Evolutionary conservation across 179 eudicot genomes (phyloP).

Genomic region (Heliamphora pulchella): DNA sequence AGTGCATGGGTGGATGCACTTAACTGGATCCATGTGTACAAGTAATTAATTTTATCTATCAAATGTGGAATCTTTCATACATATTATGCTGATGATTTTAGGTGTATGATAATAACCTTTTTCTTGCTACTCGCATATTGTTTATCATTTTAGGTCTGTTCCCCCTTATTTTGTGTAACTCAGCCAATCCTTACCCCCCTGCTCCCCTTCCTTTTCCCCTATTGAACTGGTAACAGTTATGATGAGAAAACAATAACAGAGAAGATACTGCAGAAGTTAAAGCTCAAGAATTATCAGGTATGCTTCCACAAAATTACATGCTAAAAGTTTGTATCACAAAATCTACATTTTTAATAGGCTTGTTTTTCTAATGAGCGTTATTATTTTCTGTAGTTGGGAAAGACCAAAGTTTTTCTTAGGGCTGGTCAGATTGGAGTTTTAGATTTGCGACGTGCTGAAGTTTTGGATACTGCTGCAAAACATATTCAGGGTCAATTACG

Average conservation of each 20-base stretch:
- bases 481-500: slow-evolving; percentile 63
- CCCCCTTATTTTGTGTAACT: not conserved
- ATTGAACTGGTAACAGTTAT: slow-evolving; percentile 39
- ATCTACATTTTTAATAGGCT: not conserved
- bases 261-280: slow-evolving; percentile 68
- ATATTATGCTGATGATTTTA: not conserved
- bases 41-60: not conserved
- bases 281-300: slow-evolving; percentile 90
- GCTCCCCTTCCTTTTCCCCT: not conserved
- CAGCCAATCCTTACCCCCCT: not conserved
- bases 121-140: not conserved
- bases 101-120: not conserved
- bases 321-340: slow-evolving; percentile 3
- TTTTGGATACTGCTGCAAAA: slow-evolving; percentile 77
- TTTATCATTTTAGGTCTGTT: not conserved
- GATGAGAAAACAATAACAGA: slow-evolving; percentile 66
- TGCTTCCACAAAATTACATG: slow-evolving; percentile 16
- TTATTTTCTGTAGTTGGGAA: slow-evolving; percentile 54
- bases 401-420: slow-evolving; percentile 89
- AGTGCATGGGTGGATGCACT: not conserved
- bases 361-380: not conserved
- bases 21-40: not conserved
- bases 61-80: not conserved
- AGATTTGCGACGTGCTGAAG: slow-evolving; percentile 87
- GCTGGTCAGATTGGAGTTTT: slow-evolving; percentile 93